phyloP scores from a whole-genome alignment of 2,329 filamentous ascomycete species.

The Aspergillus tubingensis region DNA sequence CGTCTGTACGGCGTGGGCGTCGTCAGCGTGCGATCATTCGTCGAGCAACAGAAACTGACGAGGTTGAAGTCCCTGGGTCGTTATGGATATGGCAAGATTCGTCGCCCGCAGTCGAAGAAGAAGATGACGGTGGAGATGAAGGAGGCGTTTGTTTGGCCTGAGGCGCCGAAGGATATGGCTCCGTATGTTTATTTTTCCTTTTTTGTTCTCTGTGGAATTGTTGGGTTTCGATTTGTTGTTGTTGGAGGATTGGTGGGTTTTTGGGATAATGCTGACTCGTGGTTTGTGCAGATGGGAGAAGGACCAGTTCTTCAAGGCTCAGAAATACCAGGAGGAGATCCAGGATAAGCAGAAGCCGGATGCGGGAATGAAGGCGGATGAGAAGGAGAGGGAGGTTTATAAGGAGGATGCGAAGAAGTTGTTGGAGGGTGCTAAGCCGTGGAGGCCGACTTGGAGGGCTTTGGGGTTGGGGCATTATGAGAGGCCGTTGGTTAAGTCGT shows the following conservation, averaged over 20 bases:
- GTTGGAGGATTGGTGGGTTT: not conserved
- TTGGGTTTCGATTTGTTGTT: not conserved
- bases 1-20: slow-evolving; percentile 79
- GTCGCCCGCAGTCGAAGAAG: slow-evolving; percentile 74
- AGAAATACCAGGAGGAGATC: slow-evolving; percentile 49
- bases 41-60: slow-evolving; percentile 68
- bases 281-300: slow-evolving; percentile 59
- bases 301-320: slow-evolving; percentile 57
- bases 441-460: slow-evolving; percentile 56
- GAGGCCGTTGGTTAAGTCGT: slow-evolving; percentile 23
- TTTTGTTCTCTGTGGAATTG: no score
- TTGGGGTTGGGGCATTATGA: slow-evolving; percentile 42
- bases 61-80: slow-evolving; percentile 38
- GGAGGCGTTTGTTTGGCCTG: slow-evolving; percentile 86
- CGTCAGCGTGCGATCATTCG: slow-evolving; percentile 72
- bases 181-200: slow-evolving; percentile 48
- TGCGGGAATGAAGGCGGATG: slow-evolving; percentile 38
- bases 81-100: slow-evolving; percentile 59
- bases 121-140: slow-evolving; percentile 92
- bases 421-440: slow-evolving; percentile 61
- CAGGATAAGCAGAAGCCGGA: slow-evolving; percentile 39
- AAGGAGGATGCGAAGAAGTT: slow-evolving; percentile 65
- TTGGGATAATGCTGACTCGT: not conserved
- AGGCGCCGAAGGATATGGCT: slow-evolving; percentile 62
- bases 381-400: slow-evolving; percentile 49